A percentile compares a stretch with the other conserved stretches of the same genome.
Conservation (phyloP, 2,329 filamentous ascomycete species). For the Fusarium neocosmosporiellum region DNA sequence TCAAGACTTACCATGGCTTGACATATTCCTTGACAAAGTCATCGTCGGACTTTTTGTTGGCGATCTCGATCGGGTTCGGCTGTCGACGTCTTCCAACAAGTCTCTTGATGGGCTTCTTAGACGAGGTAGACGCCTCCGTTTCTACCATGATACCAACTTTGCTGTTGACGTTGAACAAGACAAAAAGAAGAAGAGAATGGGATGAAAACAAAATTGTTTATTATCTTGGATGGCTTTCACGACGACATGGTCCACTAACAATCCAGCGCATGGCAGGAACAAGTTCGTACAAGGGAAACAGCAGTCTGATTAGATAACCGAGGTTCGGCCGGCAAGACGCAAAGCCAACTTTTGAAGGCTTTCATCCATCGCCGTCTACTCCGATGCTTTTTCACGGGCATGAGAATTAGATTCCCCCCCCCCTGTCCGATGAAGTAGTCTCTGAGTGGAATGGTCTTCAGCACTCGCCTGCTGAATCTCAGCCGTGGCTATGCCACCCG, state of each 20-base stretch:
- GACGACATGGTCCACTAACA: constrained; percentile 26
- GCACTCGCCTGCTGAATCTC: constrained; percentile 42
- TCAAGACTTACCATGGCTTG: constrained; percentile 54
- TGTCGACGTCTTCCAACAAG: constrained; percentile 21
- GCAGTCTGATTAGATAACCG: constrained; percentile 26
- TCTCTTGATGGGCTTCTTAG: constrained; percentile 17
- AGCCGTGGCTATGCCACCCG: constrained; percentile 51
- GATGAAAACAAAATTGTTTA: not conserved
- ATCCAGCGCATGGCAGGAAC: not conserved
- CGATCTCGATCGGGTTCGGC: constrained; percentile 57
- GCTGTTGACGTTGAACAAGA: not conserved
- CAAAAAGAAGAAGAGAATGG: not conserved
- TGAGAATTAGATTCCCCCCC: constrained; percentile 10
- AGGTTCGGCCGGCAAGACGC: constrained; percentile 29
- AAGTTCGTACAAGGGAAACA: not conserved
- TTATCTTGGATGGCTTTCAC: not conserved
- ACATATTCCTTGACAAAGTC: constrained; percentile 63
- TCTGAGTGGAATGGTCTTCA: constrained; percentile 42
- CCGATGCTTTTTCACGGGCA: not conserved
- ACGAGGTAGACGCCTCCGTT: not conserved
- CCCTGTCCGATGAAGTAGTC: constrained; percentile 30
- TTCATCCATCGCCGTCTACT: constrained; percentile 24
- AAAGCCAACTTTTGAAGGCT: constrained; percentile 28
- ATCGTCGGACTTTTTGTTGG: constrained; percentile 59
- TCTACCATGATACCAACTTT: constrained; percentile 20